A percentile compares a stretch with the other conserved stretches of the same genome.
Evolutionary conservation across 352 stramenopile species (phyloP).

Genomic region (Pythium phragmiticola): DNA sequence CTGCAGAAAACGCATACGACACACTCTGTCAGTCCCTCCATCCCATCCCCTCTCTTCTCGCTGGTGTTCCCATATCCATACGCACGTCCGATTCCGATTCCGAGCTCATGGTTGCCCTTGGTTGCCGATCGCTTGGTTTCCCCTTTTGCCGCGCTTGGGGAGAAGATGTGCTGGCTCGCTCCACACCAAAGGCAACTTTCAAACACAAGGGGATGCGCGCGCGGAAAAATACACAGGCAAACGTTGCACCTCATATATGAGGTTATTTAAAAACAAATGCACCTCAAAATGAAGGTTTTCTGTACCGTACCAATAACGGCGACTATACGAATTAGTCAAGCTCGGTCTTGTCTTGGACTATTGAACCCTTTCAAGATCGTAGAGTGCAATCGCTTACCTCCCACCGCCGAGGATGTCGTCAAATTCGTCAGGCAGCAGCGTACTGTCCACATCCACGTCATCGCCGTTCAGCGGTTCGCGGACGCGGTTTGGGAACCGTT

Average conservation of each 20-base stretch:
- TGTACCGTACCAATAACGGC: no score
- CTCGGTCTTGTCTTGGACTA: no score
- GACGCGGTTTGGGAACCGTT: constrained; percentile 59
- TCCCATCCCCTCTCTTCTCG: not conserved
- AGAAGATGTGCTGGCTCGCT: not conserved
- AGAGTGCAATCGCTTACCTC: not conserved
- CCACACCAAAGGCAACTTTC: constrained; percentile 26
- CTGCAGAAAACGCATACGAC: constrained; percentile 7
- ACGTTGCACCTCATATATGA: constrained; percentile 17
- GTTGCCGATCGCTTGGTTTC: constrained; percentile 8
- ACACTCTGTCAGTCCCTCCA: constrained; percentile 32
- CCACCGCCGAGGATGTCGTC: constrained; percentile 51
- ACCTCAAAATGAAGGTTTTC: no score
- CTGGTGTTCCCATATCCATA: not conserved
- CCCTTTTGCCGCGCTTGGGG: constrained; percentile 7
- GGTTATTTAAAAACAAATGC: constrained; percentile 7
- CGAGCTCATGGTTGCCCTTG: constrained; percentile 17
- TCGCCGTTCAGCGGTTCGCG: constrained; percentile 23
- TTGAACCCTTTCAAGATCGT: no score
- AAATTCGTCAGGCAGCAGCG: constrained; percentile 43
- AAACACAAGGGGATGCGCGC: constrained; percentile 13
- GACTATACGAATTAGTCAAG: no score
- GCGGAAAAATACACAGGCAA: not conserved
- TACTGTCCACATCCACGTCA: constrained; percentile 20
- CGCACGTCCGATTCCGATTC: constrained; percentile 25